Base-by-base conservation (phyloP, 2,329 filamentous ascomycete genomes). In the Trichoderma guizhouense region DNA sequence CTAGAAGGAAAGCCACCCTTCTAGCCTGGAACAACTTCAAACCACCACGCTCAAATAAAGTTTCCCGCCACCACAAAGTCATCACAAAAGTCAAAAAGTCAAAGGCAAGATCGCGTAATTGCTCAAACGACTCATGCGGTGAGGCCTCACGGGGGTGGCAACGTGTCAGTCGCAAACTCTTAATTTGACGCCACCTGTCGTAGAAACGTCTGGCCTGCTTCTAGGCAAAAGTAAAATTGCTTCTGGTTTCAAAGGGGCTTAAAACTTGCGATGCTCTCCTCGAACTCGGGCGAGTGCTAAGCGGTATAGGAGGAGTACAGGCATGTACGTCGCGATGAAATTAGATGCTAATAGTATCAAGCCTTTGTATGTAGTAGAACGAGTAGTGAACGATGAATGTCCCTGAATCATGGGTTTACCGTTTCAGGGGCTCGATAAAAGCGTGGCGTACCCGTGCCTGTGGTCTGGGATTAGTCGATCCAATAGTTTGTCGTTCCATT, bases 121-220 rank as follows among this genome's bases (percentile, higher is more conserved):
- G 11, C 21, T 24, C 47, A 24, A 24, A 53, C 47, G 47, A 53
- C 47, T 53, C 47, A 53, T 53, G 47, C n/a, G 9, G 9, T 21
- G 18, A 53, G 47, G n/a, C 47, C 47, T 53, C 18, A 21, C 18
- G 0, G 9, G 55, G 8, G 65, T 24, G 65, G n/a, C 34, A 28
- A 53, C 15, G 34, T 60, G 65, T 68, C 65, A 32, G 21, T 58
- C 26, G 18, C n/a, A 12, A 12, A 24, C 47, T 24, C 11, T 0
- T 24, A 53, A 53, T 53, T 51, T 24, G 21, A 53, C 47, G 47
- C 47, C 47, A 53, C 21, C 5, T 36, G 26, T 47, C 9, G 11
- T 68, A 30, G 65, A 60, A 60, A 32, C 26, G n/a, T 68, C 65
- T 68, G 43, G 65, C 55, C 12, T 21, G 53, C 53, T 68, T 68